These are phyloP conservation scores for Botrytis cinerea DNA, from an alignment of 2,329 filamentous ascomycete genomes.

Conservation along the genomic window DNA sequence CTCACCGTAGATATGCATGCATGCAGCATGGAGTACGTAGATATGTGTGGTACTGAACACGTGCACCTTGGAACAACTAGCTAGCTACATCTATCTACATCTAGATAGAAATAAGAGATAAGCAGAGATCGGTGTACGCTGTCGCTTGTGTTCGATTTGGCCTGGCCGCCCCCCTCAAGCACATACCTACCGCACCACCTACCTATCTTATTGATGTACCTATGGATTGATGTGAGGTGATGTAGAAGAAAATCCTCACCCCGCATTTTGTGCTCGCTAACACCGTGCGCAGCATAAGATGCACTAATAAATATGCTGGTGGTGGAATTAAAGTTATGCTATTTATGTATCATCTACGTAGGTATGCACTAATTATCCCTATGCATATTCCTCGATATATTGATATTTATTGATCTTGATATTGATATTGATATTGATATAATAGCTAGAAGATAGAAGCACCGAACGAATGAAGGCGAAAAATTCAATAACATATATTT, in stretches of 20 bases:
- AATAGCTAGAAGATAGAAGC: not conserved
- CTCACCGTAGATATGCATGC: constrained; percentile 1
- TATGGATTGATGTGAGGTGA: no score
- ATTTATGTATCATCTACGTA: not conserved
- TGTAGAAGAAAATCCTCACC: not conserved
- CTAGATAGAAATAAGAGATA: no score
- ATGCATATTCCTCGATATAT: not conserved
- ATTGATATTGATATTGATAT: not conserved
- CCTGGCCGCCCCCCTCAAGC: not conserved
- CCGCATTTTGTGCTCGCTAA: constrained; percentile 17
- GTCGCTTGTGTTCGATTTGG: not conserved
- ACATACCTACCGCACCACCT: not conserved
- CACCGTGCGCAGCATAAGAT: not conserved
- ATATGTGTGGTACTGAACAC: no score
- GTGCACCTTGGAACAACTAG: no score
- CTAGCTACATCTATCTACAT: no score
- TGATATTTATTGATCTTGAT: not conserved
- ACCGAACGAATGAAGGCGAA: not conserved
- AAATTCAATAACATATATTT: not conserved
- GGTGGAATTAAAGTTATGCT: constrained; percentile 21
- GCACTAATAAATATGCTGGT: not conserved
- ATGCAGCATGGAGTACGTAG: not conserved
- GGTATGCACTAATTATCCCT: constrained; percentile 2
- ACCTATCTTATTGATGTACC: not conserved
- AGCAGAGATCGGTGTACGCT: not conserved